phyloP scores from a whole-genome alignment of 2,329 filamentous ascomycete genomes.

The Diaporthe ampelina region DNA sequence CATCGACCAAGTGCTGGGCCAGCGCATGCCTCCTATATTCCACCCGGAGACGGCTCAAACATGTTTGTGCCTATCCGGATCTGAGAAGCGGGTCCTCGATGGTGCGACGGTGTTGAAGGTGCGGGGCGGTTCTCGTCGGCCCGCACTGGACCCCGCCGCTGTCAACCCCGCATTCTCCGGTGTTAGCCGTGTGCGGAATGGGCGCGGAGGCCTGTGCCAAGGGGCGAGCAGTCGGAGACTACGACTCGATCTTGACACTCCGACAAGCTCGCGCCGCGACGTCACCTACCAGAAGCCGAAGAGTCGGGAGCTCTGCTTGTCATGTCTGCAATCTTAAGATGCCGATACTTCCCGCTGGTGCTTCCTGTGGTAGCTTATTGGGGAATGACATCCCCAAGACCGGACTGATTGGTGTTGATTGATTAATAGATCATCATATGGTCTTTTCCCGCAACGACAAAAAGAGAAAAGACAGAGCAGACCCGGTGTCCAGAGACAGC shows the following conservation, averaged over 20 bases:
- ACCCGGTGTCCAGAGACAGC: background rate
- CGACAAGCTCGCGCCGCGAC: slow-evolving; percentile 26
- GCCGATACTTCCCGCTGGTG: slow-evolving; percentile 19
- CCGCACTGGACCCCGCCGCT: slow-evolving; percentile 32
- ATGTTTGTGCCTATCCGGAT: background rate
- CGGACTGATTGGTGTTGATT: slow-evolving; percentile 3
- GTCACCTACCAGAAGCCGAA: slow-evolving; percentile 28
- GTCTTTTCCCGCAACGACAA: background rate
- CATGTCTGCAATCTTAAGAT: slow-evolving; percentile 9
- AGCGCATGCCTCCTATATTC: background rate
- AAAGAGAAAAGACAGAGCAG: background rate
- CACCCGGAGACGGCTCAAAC: background rate
- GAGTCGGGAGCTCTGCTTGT: background rate
- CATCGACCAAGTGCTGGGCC: too few relatives aligned
- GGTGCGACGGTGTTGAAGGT: slow-evolving; percentile 6
- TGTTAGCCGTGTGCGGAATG: slow-evolving; percentile 41
- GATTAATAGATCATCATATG: background rate
- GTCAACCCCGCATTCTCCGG: slow-evolving; percentile 40
- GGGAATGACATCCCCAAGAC: background rate
- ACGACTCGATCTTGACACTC: slow-evolving; percentile 20
- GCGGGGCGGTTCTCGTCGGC: slow-evolving; percentile 38
- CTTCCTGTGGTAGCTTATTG: background rate
- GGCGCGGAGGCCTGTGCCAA: background rate
- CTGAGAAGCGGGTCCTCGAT: slow-evolving; percentile 7
- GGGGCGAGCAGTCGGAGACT: background rate